Evolutionary conservation across 768 basidiomycete species (phyloP), one percentile per base, ranked within the genome.

Genomic region (Lyophyllum shimeji): DNA sequence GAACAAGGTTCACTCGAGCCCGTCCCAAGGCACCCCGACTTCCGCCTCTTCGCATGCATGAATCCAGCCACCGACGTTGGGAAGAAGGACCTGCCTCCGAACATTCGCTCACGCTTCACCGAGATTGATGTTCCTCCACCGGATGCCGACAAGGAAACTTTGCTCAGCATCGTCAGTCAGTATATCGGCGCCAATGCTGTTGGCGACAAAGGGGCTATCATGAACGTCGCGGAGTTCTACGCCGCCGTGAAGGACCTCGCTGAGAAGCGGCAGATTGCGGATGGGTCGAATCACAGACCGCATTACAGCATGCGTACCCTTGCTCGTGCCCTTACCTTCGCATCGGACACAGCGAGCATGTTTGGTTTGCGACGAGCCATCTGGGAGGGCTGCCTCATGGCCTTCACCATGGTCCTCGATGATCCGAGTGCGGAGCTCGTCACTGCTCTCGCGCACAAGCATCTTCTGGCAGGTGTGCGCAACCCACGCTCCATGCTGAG

Each of bases 1-100:
- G 97, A 98, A 67, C 86, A 95, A 67, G 96, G 95, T 0, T 89
- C 93, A 9, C 72, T 98, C 52, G 92, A 95, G 62, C 89, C 91
- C 1, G 81, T 98, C 25, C 87, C 88, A 47, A 89, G 97, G 0
- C 97, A 99, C 69, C 86, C 93, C 17, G 89, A 96, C 64, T 99
- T 99, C 76, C 90, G 96, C 18, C 79, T 98, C 4, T 98, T 98
- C 65, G 95, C 95, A 3, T 99, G 97, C 69, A 99, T 99, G 97
- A 99, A 99, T 67, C 97, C 97, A 4, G 97, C 97, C 0, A 99
- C 95, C 3, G 97, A 99, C 63, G 90, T 98, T 13, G 97, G 97
- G 31, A 99, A 98, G 76, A 97, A 95, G 65, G 96, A 98, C 65
- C 85, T 99, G 0, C 93, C 94, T 17, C 87, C 91, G 4, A 89